A percentile compares a stretch with the other conserved stretches of the same genome.
These are phyloP conservation scores for Vitellaria paradoxa DNA, from an alignment of 179 eudicot genomes.

Conservation along the genomic window DNA sequence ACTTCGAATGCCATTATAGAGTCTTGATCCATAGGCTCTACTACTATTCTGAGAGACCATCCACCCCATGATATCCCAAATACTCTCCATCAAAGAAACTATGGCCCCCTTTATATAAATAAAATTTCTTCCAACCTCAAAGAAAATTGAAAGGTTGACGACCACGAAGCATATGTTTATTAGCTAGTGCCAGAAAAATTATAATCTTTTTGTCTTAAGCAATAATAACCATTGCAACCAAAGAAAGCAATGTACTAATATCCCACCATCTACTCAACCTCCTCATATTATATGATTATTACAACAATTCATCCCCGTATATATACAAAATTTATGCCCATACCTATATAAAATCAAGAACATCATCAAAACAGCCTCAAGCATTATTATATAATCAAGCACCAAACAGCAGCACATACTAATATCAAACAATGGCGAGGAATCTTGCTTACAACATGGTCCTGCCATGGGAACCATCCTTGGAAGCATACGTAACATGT, in stretches of 20 bases:
- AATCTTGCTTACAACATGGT: background rate
- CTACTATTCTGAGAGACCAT: no score
- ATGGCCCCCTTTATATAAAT: no score
- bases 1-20: no score
- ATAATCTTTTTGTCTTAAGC: background rate
- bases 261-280: background rate
- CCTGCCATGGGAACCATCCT: background rate
- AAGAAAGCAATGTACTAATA: background rate
- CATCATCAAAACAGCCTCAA: conserved; percentile 1
- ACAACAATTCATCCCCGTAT: background rate
- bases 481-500: background rate
- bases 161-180: background rate
- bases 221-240: background rate
- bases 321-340: background rate
- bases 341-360: background rate
- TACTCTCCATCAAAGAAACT: no score
- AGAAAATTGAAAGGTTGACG: background rate
- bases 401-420: background rate
- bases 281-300: background rate
- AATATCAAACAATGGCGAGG: background rate
- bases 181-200: background rate
- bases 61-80: no score
- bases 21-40: no score
- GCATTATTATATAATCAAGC: conserved; percentile 4
- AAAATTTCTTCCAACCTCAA: background rate